Base-by-base conservation (phyloP, 2,329 filamentous ascomycete species). In the Stagonosporopsis tanaceti region DNA sequence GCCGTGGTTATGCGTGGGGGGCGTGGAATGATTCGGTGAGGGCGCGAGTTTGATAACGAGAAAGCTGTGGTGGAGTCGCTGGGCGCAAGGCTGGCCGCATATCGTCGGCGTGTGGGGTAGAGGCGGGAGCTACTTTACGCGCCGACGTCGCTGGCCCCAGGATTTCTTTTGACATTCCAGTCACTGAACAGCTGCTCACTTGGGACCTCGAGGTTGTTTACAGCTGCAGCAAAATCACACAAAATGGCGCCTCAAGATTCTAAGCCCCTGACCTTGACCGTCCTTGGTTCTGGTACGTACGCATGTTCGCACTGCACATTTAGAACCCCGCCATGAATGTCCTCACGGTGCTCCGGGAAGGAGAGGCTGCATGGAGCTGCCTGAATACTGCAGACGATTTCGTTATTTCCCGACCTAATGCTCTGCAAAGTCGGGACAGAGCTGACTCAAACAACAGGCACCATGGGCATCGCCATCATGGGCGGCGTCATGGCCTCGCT, bases 401-500 rank as follows among this genome's bases (percentile, higher is more conserved):
- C 25, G 27, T 25, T 4, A 6, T 37, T 30, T 15, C 30, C 15
- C 17, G n/a, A 12, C 11, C 1, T 20, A 24, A 25, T 22, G 17
- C 17, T 39, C 37, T 22, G 22, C 17, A 22, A 8, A 11, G 20
- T 22, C 9, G 22, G 9, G 37, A 37, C 37, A 39, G 17, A 11
- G 37, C 37, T 39, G 11, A 39, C 17, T 27, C 47, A 30, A 6
- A 7, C 14, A 35, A 57, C 66, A 93, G 90, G 91, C 64, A 93
- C 88, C 50, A 91, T 96, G 87, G 92, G 92, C 57, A 91, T 91
- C 59, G 91, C 91, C 56, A 93, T 96, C 66, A 85, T 96, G 55
- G 88, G 85, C 52, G 92, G 92, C 62, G 89, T 97, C 71, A 85
- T 96, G 66, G 82, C 86, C 59, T 91, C 90, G 11, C 83, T 95